Conservation (phyloP, 2,329 filamentous ascomycete species). For the Colletotrichum coccodes region DNA sequence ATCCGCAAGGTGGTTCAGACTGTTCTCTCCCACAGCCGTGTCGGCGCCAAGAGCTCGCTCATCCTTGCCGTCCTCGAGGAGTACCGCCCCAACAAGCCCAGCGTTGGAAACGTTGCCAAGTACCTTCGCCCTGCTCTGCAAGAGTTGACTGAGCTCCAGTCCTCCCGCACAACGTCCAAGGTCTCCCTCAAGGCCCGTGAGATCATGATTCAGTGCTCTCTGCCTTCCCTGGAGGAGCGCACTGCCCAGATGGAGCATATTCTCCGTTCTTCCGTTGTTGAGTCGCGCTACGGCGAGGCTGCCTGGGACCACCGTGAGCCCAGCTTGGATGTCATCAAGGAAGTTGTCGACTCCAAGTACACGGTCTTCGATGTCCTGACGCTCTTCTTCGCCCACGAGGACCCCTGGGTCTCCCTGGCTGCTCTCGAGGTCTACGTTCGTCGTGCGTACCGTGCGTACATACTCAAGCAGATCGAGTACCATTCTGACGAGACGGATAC, state of each 20-base stretch:
- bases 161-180: slow-evolving; percentile 84
- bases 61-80: slow-evolving; percentile 91
- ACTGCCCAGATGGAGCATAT: slow-evolving; percentile 99
- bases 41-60: slow-evolving; percentile 93
- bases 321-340: slow-evolving; percentile 89
- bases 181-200: slow-evolving; percentile 97
- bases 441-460: slow-evolving; percentile 95
- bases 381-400: slow-evolving; percentile 93
- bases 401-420: slow-evolving; percentile 93
- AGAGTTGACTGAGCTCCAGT: slow-evolving; percentile 91
- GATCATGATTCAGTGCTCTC: slow-evolving; percentile 94
- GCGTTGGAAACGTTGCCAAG: slow-evolving; percentile 87
- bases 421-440: slow-evolving; percentile 96
- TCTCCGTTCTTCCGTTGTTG: slow-evolving; percentile 90
- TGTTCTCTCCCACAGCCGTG: slow-evolving; percentile 92
- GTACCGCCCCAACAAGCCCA: slow-evolving; percentile 94
- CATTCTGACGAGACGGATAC: slow-evolving; percentile 76
- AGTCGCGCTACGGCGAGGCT: slow-evolving; percentile 97
- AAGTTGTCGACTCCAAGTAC: slow-evolving; percentile 98
- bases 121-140: slow-evolving; percentile 85
- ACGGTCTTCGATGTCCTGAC: slow-evolving; percentile 97
- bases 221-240: slow-evolving; percentile 95
- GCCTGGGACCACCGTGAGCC: slow-evolving; percentile 97
- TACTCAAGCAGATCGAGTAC: slow-evolving; percentile 89
- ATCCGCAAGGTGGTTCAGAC: slow-evolving; percentile 85